A percentile compares a stretch with the other conserved stretches of the same genome.
These are phyloP conservation scores for Diaporthe aspalathi DNA, from an alignment of 2,329 filamentous ascomycete genomes.

Conservation along the genomic window DNA sequence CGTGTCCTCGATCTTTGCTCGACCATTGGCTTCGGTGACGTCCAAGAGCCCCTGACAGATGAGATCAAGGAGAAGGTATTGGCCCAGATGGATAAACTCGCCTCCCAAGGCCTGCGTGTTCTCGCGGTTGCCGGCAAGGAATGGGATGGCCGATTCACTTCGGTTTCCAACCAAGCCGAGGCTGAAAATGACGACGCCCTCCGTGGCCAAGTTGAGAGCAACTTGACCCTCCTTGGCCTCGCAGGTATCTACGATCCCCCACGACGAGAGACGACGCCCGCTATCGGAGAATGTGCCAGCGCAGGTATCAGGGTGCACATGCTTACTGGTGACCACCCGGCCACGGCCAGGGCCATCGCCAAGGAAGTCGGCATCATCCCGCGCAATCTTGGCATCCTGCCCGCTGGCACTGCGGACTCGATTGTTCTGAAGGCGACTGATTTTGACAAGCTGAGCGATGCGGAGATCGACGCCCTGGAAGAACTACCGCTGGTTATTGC, in stretches of 20 bases:
- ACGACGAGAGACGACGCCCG: constrained; percentile 79
- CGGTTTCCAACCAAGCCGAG: constrained; percentile 47
- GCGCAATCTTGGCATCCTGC: constrained; percentile 67
- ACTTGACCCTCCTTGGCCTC: constrained; percentile 81
- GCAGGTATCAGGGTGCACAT: constrained; percentile 86
- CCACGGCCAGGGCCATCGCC: constrained; percentile 82
- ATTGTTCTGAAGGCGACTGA: constrained; percentile 81
- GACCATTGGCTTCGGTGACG: constrained; percentile 56
- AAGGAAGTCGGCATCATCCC: constrained; percentile 83
- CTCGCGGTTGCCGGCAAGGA: constrained; percentile 76
- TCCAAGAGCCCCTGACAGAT: constrained; percentile 60
- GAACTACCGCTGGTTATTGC: constrained; percentile 85
- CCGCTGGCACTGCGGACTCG: constrained; percentile 71
- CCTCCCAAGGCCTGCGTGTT: constrained; percentile 76
- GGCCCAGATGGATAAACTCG: constrained; percentile 68
- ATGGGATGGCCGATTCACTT: constrained; percentile 61
- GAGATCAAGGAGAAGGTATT: constrained; percentile 63
- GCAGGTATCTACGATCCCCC: constrained; percentile 90
- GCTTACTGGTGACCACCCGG: constrained; percentile 85
- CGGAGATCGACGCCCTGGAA: constrained; percentile 79
- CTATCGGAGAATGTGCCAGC: constrained; percentile 76
- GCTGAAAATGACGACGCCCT: constrained; percentile 55
- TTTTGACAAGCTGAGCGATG: constrained; percentile 81
- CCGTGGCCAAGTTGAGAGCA: constrained; percentile 73
- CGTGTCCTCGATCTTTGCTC: constrained; percentile 68